Percentiles rank a stretch among this genome's conserved stretches.
phyloP scores from a whole-genome alignment of 257 asterid species.

The Plantago major region DNA sequence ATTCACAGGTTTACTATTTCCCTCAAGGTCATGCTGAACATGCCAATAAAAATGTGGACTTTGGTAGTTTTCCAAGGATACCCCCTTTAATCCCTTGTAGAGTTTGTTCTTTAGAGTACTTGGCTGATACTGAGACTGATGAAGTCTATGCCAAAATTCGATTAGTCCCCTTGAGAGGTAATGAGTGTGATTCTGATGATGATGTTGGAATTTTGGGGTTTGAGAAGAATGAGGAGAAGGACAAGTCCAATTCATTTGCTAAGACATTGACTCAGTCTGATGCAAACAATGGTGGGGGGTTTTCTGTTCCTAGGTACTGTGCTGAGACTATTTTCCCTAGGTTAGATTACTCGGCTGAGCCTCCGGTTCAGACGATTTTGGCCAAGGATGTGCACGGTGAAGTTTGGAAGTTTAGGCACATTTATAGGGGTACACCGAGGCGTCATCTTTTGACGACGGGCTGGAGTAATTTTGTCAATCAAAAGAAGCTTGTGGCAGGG shows the following conservation, averaged over 20 bases:
- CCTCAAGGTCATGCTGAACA: constrained; percentile 85
- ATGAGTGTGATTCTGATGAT: constrained; percentile 29
- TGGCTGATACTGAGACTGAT: constrained; percentile 71
- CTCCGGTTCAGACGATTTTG: constrained; percentile 73
- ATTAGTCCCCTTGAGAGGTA: constrained; percentile 39
- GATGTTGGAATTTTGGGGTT: constrained; percentile 32
- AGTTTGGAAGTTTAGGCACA: constrained; percentile 72
- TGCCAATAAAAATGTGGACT: constrained; percentile 43
- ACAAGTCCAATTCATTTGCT: constrained; percentile 59
- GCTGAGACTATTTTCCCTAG: constrained; percentile 82
- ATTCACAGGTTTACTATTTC: constrained; percentile 58
- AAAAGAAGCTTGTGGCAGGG: constrained; percentile 78
- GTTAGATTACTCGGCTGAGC: constrained; percentile 72
- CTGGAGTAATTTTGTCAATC: constrained; percentile 81
- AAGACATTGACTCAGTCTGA: constrained; percentile 83
- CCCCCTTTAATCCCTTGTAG: constrained; percentile 48
- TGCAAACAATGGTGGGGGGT: constrained; percentile 81
- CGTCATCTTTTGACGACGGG: constrained; percentile 76
- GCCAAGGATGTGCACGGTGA: constrained; percentile 72
- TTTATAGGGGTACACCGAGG: constrained; percentile 74
- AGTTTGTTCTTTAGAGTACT: constrained; percentile 45
- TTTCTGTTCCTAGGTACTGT: constrained; percentile 77
- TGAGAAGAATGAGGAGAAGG: constrained; percentile 43
- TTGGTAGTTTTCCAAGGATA: constrained; percentile 37
- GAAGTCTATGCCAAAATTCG: constrained; percentile 65